Evolutionary conservation across 1,284 basidiomycete genomes (phyloP).

Genomic region (Mycena sp.): DNA sequence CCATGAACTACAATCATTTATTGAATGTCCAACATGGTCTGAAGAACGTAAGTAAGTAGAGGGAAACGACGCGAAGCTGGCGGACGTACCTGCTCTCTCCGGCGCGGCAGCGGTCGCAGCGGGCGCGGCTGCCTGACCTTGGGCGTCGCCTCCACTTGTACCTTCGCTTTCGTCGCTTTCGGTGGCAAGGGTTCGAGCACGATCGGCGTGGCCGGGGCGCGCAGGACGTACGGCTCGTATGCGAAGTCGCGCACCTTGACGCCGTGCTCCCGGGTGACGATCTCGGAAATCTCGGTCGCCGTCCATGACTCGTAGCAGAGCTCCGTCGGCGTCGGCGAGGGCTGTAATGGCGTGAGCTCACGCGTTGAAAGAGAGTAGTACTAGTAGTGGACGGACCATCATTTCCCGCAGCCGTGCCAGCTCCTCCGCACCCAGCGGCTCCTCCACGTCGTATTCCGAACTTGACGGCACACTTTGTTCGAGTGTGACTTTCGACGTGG

Average conservation of each 20-base stretch:
- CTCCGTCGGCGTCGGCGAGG: neutral
- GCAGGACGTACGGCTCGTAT: neutral
- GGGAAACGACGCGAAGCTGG: too few species aligned
- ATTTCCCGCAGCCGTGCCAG: neutral
- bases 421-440: neutral
- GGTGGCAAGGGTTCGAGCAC: neutral
- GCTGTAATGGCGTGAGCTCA: neutral
- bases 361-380: too few species aligned
- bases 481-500: neutral
- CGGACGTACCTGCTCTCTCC: too few species aligned
- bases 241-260: conserved; percentile 1
- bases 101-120: too few species aligned
- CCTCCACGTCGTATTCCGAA: neutral
- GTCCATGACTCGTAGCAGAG: neutral
- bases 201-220: neutral
- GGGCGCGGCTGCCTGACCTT: too few species aligned
- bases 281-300: neutral
- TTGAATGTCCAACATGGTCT: too few species aligned
- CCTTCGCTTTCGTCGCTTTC: neutral
- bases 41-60: too few species aligned
- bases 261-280: neutral
- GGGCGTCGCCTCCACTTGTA: too few species aligned
- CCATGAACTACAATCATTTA: too few species aligned
- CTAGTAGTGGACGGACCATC: neutral
- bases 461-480: neutral